A percentile compares a stretch with the other conserved stretches of the same genome.
Conservation (phyloP, 140 eudicot species). For the Flaveria floridana region DNA sequence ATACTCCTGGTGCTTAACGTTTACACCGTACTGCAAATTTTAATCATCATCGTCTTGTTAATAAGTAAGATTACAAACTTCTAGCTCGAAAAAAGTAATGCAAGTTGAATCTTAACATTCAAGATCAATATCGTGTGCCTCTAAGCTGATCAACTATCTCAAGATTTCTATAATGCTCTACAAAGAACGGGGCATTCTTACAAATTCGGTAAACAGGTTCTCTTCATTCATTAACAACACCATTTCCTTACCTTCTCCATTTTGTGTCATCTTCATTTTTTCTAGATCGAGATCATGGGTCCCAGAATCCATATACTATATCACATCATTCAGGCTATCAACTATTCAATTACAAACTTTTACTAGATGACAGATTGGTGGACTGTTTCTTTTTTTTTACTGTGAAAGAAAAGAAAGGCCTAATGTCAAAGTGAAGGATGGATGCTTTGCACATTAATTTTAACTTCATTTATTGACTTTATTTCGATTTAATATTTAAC, state of each 20-base stretch:
- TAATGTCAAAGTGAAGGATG: too few relatives aligned
- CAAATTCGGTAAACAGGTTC: not conserved
- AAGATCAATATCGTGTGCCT: not conserved
- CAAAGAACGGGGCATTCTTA: not conserved
- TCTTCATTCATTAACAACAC: not conserved
- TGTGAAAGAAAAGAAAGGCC: too few relatives aligned
- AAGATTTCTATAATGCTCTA: not conserved
- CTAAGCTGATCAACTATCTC: not conserved
- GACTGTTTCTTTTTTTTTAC: not conserved
- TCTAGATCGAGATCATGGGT: not conserved
- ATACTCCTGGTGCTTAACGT: slow-evolving; percentile 88
- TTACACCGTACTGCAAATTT: slow-evolving; percentile 76
- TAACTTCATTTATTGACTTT: not conserved
- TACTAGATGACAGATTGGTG: not conserved
- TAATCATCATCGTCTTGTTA: not conserved
- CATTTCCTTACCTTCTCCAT: not conserved
- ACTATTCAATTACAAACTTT: not conserved
- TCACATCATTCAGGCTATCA: not conserved
- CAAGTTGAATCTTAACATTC: not conserved
- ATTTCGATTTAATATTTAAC: too few relatives aligned
- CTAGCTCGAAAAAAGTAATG: not conserved
- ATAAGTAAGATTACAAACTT: not conserved
- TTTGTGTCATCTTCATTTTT: not conserved
- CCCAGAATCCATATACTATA: not conserved
- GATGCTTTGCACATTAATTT: not conserved